These are phyloP conservation scores for Tilletia horrida DNA, from an alignment of 1,284 basidiomycete genomes.

Conservation along the genomic window DNA sequence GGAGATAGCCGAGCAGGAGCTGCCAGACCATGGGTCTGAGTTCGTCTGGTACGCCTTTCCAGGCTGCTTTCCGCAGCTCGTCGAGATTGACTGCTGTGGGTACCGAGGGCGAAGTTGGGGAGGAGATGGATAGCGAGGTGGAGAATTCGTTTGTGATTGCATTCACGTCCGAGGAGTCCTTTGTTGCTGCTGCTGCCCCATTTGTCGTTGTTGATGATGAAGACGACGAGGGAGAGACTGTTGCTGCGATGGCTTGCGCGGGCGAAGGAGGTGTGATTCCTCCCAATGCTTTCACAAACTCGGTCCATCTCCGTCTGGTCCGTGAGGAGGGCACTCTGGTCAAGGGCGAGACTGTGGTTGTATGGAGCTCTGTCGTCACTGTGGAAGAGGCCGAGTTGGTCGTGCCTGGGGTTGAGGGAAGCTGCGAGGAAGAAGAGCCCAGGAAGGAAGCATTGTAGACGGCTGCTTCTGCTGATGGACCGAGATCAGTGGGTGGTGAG, in stretches of 20 bases:
- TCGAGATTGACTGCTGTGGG: slow-evolving; percentile 55
- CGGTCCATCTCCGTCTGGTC: slow-evolving; percentile 3
- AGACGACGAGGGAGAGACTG: too few relatives aligned
- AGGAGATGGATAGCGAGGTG: background rate
- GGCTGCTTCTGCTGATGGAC: slow-evolving; percentile 14
- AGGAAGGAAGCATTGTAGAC: slow-evolving; percentile 12
- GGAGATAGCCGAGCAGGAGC: slow-evolving; percentile 80
- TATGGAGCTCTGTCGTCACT: too few relatives aligned
- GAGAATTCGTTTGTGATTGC: too few relatives aligned
- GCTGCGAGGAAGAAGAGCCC: background rate
- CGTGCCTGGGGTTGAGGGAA: background rate
- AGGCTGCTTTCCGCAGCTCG: slow-evolving; percentile 83
- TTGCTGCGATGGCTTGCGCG: slow-evolving; percentile 3
- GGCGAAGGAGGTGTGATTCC: slow-evolving; percentile 9
- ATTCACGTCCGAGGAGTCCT: too few relatives aligned
- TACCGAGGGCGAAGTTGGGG: background rate
- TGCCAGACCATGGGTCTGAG: slow-evolving; percentile 92
- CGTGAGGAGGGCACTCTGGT: slow-evolving; percentile 11
- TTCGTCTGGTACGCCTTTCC: slow-evolving; percentile 86
- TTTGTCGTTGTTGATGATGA: background rate
- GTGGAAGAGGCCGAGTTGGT: background rate
- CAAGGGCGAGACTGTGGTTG: background rate
- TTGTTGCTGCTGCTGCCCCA: background rate
- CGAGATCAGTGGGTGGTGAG: background rate
- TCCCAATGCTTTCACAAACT: slow-evolving; percentile 11